Evolutionary conservation across 345 rosid genomes (phyloP).

Genomic region (Erucastrum elatum): DNA sequence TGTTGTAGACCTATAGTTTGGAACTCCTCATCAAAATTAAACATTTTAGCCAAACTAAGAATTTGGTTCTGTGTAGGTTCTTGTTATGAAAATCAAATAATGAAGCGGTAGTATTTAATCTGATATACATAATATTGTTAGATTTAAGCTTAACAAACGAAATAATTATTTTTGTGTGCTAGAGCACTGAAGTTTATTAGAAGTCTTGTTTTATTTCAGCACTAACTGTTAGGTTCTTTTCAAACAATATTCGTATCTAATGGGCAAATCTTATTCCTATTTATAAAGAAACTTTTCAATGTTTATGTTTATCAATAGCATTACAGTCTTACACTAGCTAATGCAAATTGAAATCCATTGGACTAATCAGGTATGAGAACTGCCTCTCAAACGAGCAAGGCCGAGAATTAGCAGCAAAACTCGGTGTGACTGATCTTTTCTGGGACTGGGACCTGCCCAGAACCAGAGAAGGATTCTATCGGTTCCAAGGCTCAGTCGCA

Average conservation of each 20-base stretch:
- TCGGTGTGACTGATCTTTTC: conserved; percentile 76
- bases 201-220: neutral
- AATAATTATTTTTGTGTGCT: neutral
- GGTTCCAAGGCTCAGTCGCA: conserved; percentile 81
- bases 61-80: neutral
- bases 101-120: neutral
- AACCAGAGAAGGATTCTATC: conserved; percentile 92
- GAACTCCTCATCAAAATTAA: neutral
- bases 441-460: conserved; percentile 99
- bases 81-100: neutral
- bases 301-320: neutral
- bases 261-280: neutral
- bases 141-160: neutral
- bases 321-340: conserved; percentile 6
- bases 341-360: neutral
- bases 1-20: neutral
- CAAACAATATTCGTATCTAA: neutral
- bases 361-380: conserved; percentile 46
- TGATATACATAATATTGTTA: neutral
- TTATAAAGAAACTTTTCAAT: neutral
- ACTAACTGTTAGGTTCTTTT: neutral
- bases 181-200: neutral
- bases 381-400: conserved; percentile 72
- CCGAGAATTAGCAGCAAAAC: conserved; percentile 63
- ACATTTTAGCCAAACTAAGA: neutral